Percentiles rank a stretch among this genome's conserved stretches.
Conservation (phyloP, 345 rosid species). For the Lumnitzera racemosa region DNA sequence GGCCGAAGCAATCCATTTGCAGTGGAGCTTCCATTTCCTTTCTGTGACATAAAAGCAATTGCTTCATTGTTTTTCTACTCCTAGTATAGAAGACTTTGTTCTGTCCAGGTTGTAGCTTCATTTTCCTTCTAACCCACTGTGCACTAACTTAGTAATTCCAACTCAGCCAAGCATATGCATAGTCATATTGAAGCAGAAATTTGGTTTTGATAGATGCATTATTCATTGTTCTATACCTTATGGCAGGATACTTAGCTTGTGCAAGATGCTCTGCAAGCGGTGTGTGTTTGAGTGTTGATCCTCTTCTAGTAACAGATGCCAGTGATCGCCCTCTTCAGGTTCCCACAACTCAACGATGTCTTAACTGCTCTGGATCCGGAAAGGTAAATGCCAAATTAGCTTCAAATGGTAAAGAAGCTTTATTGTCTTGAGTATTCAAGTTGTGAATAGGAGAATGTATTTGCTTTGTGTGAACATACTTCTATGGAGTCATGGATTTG, state of each 20-base stretch:
- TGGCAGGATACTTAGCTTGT: constrained; percentile 84
- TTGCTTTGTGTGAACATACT: no score
- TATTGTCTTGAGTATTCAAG: background rate
- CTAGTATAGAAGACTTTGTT: background rate
- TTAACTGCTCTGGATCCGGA: constrained; percentile 87
- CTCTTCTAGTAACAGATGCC: constrained; percentile 39
- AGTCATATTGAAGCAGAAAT: background rate
- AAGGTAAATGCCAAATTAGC: constrained; percentile 37
- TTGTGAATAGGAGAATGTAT: no score
- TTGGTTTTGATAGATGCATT: background rate
- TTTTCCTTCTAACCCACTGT: no score
- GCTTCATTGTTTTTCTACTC: no score
- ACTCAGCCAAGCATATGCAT: background rate
- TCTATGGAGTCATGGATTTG: no score
- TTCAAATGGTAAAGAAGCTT: background rate
- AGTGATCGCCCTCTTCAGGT: constrained; percentile 40
- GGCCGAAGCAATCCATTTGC: no score
- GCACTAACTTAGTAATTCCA: no score
- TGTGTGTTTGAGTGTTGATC: constrained; percentile 52
- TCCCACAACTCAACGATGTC: constrained; percentile 62
- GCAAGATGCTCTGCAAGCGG: constrained; percentile 90
- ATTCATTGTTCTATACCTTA: background rate
- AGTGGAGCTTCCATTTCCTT: no score
- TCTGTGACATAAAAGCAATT: no score
- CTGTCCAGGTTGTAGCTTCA: no score